Conservation (phyloP, 768 basidiomycete species). For the Lactifluus piperatus region DNA sequence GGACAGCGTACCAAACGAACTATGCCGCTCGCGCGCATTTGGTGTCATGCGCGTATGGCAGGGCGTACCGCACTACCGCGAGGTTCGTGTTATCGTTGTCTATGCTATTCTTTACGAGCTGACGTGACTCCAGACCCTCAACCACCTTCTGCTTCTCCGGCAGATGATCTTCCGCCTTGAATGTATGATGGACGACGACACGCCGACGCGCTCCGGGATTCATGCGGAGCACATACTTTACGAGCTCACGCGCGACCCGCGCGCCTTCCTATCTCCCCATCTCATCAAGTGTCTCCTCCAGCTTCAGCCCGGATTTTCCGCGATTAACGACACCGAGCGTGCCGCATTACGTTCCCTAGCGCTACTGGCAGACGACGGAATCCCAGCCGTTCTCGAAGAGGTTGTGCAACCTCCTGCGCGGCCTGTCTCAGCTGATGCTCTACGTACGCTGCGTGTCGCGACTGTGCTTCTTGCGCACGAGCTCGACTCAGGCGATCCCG, state of each 20-base stretch:
- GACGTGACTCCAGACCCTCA: constrained; percentile 46
- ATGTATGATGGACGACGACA: constrained; percentile 59
- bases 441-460: constrained; percentile 57
- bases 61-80: constrained; percentile 57
- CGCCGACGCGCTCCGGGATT: constrained; percentile 53
- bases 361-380: constrained; percentile 58
- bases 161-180: constrained; percentile 66
- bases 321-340: constrained; percentile 52
- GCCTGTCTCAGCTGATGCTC: constrained; percentile 41
- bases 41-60: constrained; percentile 61
- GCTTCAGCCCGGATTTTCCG: constrained; percentile 49
- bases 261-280: constrained; percentile 48
- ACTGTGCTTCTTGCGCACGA: constrained; percentile 48
- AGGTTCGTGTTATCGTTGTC: constrained; percentile 35
- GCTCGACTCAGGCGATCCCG: constrained; percentile 34
- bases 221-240: constrained; percentile 62
- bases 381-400: constrained; percentile 55
- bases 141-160: constrained; percentile 60
- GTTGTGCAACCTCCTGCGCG: constrained; percentile 40
- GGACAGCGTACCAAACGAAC: constrained; percentile 60
- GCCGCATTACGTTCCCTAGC: constrained; percentile 53
- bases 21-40: constrained; percentile 54
- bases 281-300: constrained; percentile 51
- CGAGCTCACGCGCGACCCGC: constrained; percentile 52
- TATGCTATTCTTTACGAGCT: not conserved